Base-by-base conservation (phyloP, 2,329 filamentous ascomycete genomes). In the Onygenales sp. region DNA sequence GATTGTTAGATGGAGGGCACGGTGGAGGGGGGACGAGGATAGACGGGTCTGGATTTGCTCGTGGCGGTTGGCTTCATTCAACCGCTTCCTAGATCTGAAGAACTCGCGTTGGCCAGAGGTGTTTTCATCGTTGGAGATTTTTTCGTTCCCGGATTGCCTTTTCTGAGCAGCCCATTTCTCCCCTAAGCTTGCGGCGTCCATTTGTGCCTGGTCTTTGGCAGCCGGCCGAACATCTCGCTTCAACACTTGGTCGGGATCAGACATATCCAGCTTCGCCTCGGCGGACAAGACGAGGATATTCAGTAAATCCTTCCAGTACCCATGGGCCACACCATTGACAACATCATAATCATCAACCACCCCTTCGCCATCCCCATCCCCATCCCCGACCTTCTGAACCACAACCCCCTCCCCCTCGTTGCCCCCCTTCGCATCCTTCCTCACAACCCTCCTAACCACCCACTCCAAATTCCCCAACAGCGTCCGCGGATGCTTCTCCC, bases 261-360 rank as follows among this genome's bases (percentile, higher is more conserved):
- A 66, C 10, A 69, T 68, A 11, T 69, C 64, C 10, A 83, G 69
- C 60, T 76, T 68, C 21, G 70, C 67, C 50, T 79, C 75, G 27
- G 71, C 76, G 0, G 75, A 73, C 2, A 84, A 69, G 1, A 72
- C 76, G 0, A 83, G 69, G 2, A 83, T 69, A 58, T 83, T 83
- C 2, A 82, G 66, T 2, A 83, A 66, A 60, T 83, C 80, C 58
- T 83, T 83, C 79, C 79, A 84, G 64, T 83, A 83, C 0, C 81
- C 79, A 50, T 83, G 81, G 4, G 81, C 69, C 2, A 79, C 72
- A 0, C 76, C 75, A 39, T 78, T 63, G 45, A 66, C 64, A 13
- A 78, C 70, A 41, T 80, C 73, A 53, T 72, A 71, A 5, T 75
- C 71, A 11, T 71, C 64, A 1, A 66, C 62, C 10, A 61, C 58